These are phyloP conservation scores for Hibiscus mutabilis DNA, from an alignment of 345 rosid species.

Conservation along the genomic window DNA sequence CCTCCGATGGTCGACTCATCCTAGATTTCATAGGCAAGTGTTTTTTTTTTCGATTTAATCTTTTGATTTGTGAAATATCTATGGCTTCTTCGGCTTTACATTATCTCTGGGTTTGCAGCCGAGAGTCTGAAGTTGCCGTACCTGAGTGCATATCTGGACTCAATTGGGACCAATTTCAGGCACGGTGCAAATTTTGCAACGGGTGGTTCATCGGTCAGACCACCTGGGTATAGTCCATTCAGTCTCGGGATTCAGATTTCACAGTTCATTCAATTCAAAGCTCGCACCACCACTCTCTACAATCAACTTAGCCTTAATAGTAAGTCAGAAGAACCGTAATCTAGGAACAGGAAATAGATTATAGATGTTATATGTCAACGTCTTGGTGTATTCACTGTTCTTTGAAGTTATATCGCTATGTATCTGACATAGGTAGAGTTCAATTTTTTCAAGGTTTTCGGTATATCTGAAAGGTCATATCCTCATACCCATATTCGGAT, in stretches of 20 bases:
- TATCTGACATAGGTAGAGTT: not conserved
- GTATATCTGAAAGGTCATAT: not conserved
- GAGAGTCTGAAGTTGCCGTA: not conserved
- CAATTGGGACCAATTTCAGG: not conserved
- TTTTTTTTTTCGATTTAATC: not conserved
- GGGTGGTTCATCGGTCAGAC: not conserved
- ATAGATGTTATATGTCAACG: not conserved
- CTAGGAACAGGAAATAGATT: not conserved
- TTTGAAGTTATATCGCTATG: not conserved
- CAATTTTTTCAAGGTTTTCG: not conserved
- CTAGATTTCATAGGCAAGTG: not conserved
- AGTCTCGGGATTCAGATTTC: conserved; percentile 1
- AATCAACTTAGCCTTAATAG: not conserved
- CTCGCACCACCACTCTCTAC: not conserved
- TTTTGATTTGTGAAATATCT: not conserved
- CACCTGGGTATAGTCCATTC: not conserved
- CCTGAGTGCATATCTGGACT: not conserved
- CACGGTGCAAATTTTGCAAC: conserved; percentile 2
- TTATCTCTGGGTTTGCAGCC: not conserved
- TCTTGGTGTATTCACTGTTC: too few relatives aligned
- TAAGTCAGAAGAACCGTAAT: not conserved
- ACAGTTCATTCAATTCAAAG: conserved; percentile 1
- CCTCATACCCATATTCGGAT: not conserved
- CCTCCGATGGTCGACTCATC: not conserved
- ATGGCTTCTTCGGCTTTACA: not conserved